Conservation (phyloP, 768 basidiomycete species). For the Lactifluus pinguis region DNA sequence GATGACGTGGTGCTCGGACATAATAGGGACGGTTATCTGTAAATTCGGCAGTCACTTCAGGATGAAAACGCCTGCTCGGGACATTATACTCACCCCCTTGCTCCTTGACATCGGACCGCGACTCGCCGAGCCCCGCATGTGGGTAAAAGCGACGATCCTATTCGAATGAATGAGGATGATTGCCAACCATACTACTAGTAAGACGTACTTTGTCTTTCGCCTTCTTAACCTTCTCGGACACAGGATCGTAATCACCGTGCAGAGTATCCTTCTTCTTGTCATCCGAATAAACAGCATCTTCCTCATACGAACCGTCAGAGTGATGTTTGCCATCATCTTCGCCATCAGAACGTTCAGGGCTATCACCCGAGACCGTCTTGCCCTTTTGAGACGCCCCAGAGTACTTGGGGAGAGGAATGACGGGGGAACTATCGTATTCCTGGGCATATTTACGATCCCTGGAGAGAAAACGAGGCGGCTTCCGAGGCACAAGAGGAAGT, state of each 20-base stretch:
- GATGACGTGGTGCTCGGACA: background rate
- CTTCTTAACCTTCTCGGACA: conserved; percentile 2
- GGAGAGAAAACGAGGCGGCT: background rate
- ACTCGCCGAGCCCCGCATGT: conserved; percentile 10
- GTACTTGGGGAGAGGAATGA: conserved; percentile 1
- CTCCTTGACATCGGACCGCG: conserved; percentile 18
- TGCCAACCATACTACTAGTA: background rate
- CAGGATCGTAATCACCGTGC: background rate
- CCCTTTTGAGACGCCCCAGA: background rate
- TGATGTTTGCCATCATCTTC: background rate
- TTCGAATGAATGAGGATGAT: background rate
- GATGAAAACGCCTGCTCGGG: background rate
- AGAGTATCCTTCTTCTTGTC: background rate
- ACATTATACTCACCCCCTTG: background rate
- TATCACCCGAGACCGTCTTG: background rate
- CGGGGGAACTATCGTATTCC: background rate
- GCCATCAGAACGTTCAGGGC: background rate
- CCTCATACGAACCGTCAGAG: background rate
- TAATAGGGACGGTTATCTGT: background rate
- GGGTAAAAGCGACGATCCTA: conserved; percentile 19
- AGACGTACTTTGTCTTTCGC: conserved; percentile 6
- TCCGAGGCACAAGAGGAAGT: background rate
- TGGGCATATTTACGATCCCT: background rate
- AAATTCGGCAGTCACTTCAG: background rate
- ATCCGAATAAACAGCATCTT: background rate